A percentile compares a stretch with the other conserved stretches of the same genome.
These are phyloP conservation scores for Ophiostoma perfectum DNA, from an alignment of 2,329 filamentous ascomycete species.

Conservation along the genomic window DNA sequence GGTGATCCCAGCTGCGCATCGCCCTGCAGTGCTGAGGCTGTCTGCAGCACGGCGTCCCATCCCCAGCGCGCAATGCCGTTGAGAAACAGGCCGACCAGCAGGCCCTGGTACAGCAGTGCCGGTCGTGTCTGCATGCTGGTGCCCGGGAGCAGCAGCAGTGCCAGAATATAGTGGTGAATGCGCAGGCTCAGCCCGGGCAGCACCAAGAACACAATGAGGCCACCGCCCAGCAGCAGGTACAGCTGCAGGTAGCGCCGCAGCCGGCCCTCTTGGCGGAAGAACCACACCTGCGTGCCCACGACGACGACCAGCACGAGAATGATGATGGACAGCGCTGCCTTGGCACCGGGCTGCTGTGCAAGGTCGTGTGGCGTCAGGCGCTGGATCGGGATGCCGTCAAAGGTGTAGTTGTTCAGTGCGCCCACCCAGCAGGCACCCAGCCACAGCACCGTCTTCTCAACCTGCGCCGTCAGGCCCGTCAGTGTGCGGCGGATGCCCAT, in stretches of 20 bases:
- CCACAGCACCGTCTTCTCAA: constrained; percentile 89
- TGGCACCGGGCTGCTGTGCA: constrained; percentile 79
- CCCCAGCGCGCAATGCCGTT: constrained; percentile 94
- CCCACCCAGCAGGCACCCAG: constrained; percentile 87
- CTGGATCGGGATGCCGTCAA: constrained; percentile 88
- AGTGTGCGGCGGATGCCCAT: constrained; percentile 71
- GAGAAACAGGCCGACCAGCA: constrained; percentile 85
- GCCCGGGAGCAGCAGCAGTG: constrained; percentile 77
- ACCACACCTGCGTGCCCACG: constrained; percentile 71
- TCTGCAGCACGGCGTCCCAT: constrained; percentile 84
- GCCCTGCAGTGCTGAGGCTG: constrained; percentile 64
- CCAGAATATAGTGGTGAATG: constrained; percentile 93
- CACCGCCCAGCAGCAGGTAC: constrained; percentile 62
- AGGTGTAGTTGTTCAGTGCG: constrained; percentile 88
- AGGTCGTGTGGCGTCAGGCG: constrained; percentile 89
- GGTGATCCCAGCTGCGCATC: constrained; percentile 58
- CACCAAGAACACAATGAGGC: constrained; percentile 64
- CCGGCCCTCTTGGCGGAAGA: constrained; percentile 77
- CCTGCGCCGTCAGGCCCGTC: constrained; percentile 66
- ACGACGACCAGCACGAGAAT: constrained; percentile 64
- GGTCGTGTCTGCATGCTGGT: constrained; percentile 85
- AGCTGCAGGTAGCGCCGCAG: constrained; percentile 71
- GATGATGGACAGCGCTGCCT: constrained; percentile 73
- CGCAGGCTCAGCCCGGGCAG: constrained; percentile 75
- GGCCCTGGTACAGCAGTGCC: constrained; percentile 78